These are phyloP conservation scores for Pyrenophora teres DNA, from an alignment of 2,329 filamentous ascomycete species.

Conservation along the genomic window DNA sequence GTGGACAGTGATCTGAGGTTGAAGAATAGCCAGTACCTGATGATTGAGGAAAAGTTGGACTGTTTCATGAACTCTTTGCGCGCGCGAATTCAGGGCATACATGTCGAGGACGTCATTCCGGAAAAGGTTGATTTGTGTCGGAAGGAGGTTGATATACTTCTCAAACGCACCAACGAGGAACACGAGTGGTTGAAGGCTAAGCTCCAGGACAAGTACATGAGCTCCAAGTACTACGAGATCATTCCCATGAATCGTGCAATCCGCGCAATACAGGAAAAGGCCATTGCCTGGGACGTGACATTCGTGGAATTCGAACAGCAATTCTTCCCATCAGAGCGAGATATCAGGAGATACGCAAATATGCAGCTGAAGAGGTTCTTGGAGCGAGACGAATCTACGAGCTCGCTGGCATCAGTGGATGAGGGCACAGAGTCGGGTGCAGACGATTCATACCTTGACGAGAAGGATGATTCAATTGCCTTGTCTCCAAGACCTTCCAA, in stretches of 20 bases:
- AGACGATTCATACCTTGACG: constrained; percentile 37
- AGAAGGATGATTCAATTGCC: constrained; percentile 36
- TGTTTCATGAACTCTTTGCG: constrained; percentile 89
- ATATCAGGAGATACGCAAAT: constrained; percentile 88
- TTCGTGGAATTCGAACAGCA: constrained; percentile 91
- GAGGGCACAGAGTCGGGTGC: constrained; percentile 59
- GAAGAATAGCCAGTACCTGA: constrained; percentile 87
- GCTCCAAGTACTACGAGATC: constrained; percentile 94
- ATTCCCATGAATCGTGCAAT: constrained; percentile 90
- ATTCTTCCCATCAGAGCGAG: constrained; percentile 92
- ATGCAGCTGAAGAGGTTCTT: constrained; percentile 93
- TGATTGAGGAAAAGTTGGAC: constrained; percentile 79
- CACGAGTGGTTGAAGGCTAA: constrained; percentile 73
- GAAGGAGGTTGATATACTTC: constrained; percentile 77
- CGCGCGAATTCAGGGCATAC: constrained; percentile 81
- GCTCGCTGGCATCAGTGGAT: constrained; percentile 72
- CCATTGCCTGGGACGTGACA: constrained; percentile 87
- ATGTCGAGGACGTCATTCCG: constrained; percentile 85
- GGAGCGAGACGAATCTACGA: constrained; percentile 79
- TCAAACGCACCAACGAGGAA: constrained; percentile 81
- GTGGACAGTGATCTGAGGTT: constrained; percentile 90
- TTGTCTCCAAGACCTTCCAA: constrained; percentile 44
- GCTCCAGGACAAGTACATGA: constrained; percentile 88
- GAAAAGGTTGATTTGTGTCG: constrained; percentile 85
- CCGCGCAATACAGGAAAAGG: constrained; percentile 88